Conservation (phyloP, 768 basidiomycete species). For the Kwoniella newhampshirensis region DNA sequence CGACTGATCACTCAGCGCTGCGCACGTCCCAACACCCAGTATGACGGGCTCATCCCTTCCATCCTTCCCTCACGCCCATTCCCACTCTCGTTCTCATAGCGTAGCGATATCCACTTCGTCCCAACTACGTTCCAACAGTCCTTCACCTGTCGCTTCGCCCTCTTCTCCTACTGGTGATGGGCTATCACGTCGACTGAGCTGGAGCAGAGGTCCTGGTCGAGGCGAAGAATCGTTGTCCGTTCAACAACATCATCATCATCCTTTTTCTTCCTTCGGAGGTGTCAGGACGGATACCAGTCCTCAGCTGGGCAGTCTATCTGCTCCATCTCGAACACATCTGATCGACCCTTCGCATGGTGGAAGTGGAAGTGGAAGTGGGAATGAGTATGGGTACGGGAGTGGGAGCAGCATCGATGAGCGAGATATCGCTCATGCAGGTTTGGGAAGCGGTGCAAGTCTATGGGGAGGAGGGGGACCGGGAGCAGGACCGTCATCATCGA, state of each 20-base stretch:
- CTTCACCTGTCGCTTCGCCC: slow-evolving; percentile 36
- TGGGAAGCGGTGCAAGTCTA: slow-evolving; percentile 1
- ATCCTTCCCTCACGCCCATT: slow-evolving; percentile 1
- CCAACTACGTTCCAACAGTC: slow-evolving; percentile 15
- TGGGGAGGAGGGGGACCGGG: slow-evolving; percentile 8
- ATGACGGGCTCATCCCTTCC: background rate
- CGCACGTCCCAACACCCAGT: too few species aligned
- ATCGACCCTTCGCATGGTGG: slow-evolving; percentile 1
- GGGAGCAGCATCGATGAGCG: slow-evolving; percentile 14
- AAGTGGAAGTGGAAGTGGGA: too few species aligned
- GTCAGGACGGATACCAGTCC: background rate
- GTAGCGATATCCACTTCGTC: slow-evolving; percentile 26
- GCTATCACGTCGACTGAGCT: slow-evolving; percentile 32
- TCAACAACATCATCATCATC: background rate
- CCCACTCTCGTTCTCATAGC: slow-evolving; percentile 8
- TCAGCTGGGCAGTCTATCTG: background rate
- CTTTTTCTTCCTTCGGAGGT: background rate
- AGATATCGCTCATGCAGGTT: slow-evolving; percentile 14
- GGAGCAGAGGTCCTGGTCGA: slow-evolving; percentile 24
- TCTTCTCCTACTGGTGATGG: slow-evolving; percentile 37
- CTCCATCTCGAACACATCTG: slow-evolving; percentile 12
- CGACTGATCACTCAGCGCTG: too few species aligned
- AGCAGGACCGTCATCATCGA: background rate
- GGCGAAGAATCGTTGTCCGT: background rate
- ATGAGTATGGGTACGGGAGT: too few species aligned